Evolutionary conservation across 768 basidiomycete genomes (phyloP).

Genomic region (Imleria badia): DNA sequence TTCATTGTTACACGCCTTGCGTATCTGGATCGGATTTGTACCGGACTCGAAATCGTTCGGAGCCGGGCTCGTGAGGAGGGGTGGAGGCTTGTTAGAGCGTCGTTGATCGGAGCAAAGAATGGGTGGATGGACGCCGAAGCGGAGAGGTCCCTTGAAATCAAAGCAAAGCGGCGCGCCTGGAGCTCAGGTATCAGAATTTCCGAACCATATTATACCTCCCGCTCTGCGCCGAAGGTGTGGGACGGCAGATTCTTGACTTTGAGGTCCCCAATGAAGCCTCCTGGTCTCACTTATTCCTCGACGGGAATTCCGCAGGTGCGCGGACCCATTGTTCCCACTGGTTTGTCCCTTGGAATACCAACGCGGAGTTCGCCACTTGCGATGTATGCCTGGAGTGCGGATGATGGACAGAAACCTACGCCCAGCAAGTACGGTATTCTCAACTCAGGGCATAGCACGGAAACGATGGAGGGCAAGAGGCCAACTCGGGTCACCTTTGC

Average conservation of each 20-base stretch:
- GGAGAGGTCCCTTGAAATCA: conserved; percentile 49
- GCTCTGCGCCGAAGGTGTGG: conserved; percentile 17
- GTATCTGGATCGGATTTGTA: conserved; percentile 38
- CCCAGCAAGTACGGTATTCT: conserved; percentile 20
- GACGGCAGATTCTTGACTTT: conserved; percentile 2
- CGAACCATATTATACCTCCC: conserved; percentile 20
- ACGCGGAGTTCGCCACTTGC: conserved; percentile 52
- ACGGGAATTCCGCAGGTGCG: neutral
- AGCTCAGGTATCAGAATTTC: conserved; percentile 48
- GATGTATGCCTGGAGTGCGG: conserved; percentile 36
- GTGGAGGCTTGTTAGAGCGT: conserved; percentile 38
- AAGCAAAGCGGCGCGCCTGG: conserved; percentile 67
- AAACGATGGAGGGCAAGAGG: conserved; percentile 16
- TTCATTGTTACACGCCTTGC: conserved; percentile 14
- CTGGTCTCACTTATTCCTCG: conserved; percentile 19
- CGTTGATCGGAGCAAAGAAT: conserved; percentile 19
- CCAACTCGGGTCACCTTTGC: conserved; percentile 18
- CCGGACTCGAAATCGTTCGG: conserved; percentile 42
- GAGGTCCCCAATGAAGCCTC: conserved; percentile 9
- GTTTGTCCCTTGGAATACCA: conserved; percentile 51
- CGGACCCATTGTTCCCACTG: conserved; percentile 30
- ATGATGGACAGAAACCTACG: conserved; percentile 33
- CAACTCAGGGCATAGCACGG: conserved; percentile 9
- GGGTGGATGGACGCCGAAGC: conserved; percentile 28
- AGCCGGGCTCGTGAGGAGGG: conserved; percentile 42